Evolutionary conservation across 192 early-diverging fungal genomes (phyloP), one percentile per base, ranked within the genome.

Genomic region (Podila horticola): DNA sequence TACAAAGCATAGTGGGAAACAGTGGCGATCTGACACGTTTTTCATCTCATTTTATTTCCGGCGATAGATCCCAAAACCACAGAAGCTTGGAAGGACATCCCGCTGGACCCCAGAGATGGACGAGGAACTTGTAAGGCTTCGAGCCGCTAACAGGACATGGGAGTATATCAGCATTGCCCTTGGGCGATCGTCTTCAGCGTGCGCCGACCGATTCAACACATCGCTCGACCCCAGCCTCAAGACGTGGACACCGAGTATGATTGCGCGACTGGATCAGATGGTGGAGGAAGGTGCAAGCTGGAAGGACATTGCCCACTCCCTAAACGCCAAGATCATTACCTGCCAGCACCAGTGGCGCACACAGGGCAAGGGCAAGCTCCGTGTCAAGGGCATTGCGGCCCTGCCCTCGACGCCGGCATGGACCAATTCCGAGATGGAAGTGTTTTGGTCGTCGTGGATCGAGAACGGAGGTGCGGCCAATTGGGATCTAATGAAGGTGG

Each of bases 311-410:
- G 65, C 71, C 0, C 11, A 33, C 5, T 13, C 41, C 1, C 28
- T 81, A 3, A 28, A 62, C 20, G 1, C 50, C 2, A 55, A 22
- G 19, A 49, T 64, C 48, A 57, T 73, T 9, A 33, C 77, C 17
- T 81, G 77, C 60, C 66, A 66, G 38, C 67, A 73, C 61, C 77
- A 81, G 68, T 81, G 77, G 77, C 51, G 66, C 1, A 81, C 51
- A 9, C 26, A 69, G 0, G 77, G 77, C 2, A 72, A 69, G 5
- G 77, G 77, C 1, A 66, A 58, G 19, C 68, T 69, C 36, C 50
- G 66, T 22, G 55, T 69, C 61, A 64, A 69, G 45, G 71, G 71
- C 4, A 31, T 73, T 9, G 19, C 38, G 11, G 28, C 62, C 11
- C 2, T 31, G 4, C 12, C 61, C 0, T 36, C 61, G 19, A 15